A percentile compares a stretch with the other conserved stretches of the same genome.
Conservation (phyloP, 345 rosid genomes). For the Toxicodendron radicans region DNA sequence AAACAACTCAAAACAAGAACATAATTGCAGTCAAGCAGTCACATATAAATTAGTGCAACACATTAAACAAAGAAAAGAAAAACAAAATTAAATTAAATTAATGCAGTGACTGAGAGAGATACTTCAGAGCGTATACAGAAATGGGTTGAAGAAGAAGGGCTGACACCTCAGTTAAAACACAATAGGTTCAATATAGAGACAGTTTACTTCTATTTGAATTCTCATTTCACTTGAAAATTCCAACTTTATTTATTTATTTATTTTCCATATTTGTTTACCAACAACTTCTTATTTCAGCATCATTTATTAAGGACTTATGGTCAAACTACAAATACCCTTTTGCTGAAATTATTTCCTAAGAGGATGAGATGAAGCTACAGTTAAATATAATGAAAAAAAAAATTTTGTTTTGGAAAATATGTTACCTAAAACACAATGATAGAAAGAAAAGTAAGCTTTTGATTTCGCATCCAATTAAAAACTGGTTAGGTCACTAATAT, state of each 20-base stretch:
- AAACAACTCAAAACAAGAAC: neutral
- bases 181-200: conserved; percentile 28
- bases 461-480: neutral
- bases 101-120: neutral
- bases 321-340: neutral
- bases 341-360: neutral
- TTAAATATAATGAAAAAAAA: neutral
- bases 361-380: too few relatives aligned
- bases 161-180: conserved; percentile 21
- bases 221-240: conserved; percentile 23
- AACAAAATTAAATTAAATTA: neutral
- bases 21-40: neutral
- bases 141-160: neutral
- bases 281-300: neutral
- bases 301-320: neutral
- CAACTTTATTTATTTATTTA: neutral
- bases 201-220: conserved; percentile 51
- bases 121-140: conserved; percentile 12
- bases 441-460: neutral
- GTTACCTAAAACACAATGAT: neutral
- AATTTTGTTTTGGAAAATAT: too few relatives aligned
- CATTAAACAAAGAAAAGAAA: neutral
- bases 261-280: neutral
- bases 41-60: neutral
- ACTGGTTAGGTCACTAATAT: neutral